A percentile compares a stretch with the other conserved stretches of the same genome.
These are phyloP conservation scores for Tetrahymena borealis DNA, from an alignment of 73 alveolate genomes.

Conservation along the genomic window DNA sequence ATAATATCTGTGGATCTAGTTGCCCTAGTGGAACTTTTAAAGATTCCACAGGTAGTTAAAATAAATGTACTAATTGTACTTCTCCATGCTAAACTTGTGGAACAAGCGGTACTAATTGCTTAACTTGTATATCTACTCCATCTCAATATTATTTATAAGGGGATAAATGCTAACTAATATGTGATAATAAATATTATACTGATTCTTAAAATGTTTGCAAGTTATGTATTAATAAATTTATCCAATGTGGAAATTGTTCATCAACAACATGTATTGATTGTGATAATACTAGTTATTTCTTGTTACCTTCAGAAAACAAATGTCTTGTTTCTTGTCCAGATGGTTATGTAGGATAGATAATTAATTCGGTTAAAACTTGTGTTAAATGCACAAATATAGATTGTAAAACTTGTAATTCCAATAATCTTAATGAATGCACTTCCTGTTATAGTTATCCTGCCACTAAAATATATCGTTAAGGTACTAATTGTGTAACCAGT, in stretches of 20 bases:
- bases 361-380: too few species aligned
- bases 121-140: not conserved
- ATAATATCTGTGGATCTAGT: not conserved
- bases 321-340: too few species aligned
- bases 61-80: not conserved
- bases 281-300: too few species aligned
- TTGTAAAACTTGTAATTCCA: not conserved
- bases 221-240: too few species aligned
- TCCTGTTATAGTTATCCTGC: not conserved
- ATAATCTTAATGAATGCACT: not conserved
- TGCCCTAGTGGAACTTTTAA: not conserved
- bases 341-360: too few species aligned
- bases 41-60: too few species aligned
- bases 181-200: not conserved
- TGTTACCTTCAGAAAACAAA: too few species aligned
- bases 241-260: too few species aligned
- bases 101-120: not conserved
- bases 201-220: too few species aligned
- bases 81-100: not conserved
- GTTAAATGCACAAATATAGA: too few species aligned
- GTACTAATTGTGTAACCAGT: not conserved
- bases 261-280: too few species aligned
- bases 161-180: not conserved
- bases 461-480: not conserved
- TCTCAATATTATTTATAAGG: not conserved